These are phyloP conservation scores for Aspergillus melleus DNA, from an alignment of 2,329 filamentous ascomycete genomes.

Conservation along the genomic window DNA sequence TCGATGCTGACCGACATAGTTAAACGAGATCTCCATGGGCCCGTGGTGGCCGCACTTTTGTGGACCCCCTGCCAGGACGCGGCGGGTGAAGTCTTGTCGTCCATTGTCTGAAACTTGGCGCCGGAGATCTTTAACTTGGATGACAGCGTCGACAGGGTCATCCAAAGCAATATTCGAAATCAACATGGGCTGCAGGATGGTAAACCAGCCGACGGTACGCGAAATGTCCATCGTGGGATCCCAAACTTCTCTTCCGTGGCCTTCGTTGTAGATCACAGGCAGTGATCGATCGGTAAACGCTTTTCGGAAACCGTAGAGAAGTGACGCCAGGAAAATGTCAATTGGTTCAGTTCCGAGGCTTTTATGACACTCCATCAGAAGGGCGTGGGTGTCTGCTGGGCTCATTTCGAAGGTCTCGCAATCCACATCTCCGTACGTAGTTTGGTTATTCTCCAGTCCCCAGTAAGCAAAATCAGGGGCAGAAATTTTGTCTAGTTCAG, in stretches of 20 bases:
- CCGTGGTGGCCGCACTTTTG: slow-evolving; percentile 36
- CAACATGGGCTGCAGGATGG: slow-evolving; percentile 48
- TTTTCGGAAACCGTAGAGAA: slow-evolving; percentile 46
- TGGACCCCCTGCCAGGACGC: slow-evolving; percentile 31
- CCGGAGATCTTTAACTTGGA: slow-evolving; percentile 41
- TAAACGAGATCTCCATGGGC: slow-evolving; percentile 47
- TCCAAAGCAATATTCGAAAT: slow-evolving; percentile 28
- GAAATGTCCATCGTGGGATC: slow-evolving; percentile 49
- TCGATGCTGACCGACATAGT: slow-evolving; percentile 41
- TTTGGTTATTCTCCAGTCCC: slow-evolving; percentile 31
- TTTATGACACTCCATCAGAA: slow-evolving; percentile 35
- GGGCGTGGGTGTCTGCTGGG: slow-evolving; percentile 22
- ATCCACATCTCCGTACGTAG: slow-evolving; percentile 38
- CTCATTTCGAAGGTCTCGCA: slow-evolving; percentile 38
- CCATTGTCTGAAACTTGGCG: slow-evolving; percentile 40
- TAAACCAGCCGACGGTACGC: slow-evolving; percentile 54
- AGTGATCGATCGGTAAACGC: slow-evolving; percentile 43
- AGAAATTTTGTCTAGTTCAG: slow-evolving; percentile 23
- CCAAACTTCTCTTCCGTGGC: slow-evolving; percentile 51
- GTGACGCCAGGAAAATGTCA: slow-evolving; percentile 38
- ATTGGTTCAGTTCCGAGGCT: slow-evolving; percentile 37
- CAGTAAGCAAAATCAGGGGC: slow-evolving; percentile 36
- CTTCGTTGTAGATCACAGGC: slow-evolving; percentile 50
- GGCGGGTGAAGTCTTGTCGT: slow-evolving; percentile 37
- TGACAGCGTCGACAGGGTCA: slow-evolving; percentile 32